These are phyloP conservation scores for Dioszegia aurantiaca DNA, from an alignment of 768 basidiomycete genomes.

Conservation along the genomic window DNA sequence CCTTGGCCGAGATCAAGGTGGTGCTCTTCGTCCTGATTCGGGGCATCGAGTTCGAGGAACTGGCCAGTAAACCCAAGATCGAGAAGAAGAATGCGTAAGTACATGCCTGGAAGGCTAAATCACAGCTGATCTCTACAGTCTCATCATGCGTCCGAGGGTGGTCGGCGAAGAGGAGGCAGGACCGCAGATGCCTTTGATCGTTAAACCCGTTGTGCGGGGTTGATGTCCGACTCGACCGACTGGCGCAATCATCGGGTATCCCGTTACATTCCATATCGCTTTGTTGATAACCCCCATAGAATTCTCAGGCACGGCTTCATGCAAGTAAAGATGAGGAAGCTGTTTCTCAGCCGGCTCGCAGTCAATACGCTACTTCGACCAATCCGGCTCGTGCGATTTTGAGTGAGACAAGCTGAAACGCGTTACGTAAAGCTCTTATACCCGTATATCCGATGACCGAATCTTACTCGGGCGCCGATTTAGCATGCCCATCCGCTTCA, in stretches of 20 bases:
- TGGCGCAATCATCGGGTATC: too few relatives aligned
- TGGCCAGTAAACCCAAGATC: constrained; percentile 41
- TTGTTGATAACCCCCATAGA: too few relatives aligned
- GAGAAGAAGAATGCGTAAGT: constrained; percentile 47
- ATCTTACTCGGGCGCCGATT: too few relatives aligned
- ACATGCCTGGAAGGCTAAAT: background rate
- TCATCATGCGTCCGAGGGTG: constrained; percentile 47
- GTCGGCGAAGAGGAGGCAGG: constrained; percentile 41
- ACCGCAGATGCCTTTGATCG: constrained; percentile 48
- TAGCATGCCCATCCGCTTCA: too few relatives aligned
- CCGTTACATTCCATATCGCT: too few relatives aligned
- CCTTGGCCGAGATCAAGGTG: constrained; percentile 50
- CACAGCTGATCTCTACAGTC: constrained; percentile 18
- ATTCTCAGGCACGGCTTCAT: too few relatives aligned
- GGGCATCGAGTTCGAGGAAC: constrained; percentile 44
- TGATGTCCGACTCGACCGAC: too few relatives aligned
- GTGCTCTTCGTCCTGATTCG: constrained; percentile 50
- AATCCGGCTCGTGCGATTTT: too few relatives aligned
- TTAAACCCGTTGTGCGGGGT: constrained; percentile 23
- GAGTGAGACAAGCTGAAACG: too few relatives aligned
- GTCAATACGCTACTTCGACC: too few relatives aligned
- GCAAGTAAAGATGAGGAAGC: too few relatives aligned
- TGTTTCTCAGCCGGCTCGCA: too few relatives aligned
- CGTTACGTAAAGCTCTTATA: background rate
- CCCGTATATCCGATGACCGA: background rate